Conservation (phyloP, 192 early-diverging fungal species). For the Endogone sp. region DNA sequence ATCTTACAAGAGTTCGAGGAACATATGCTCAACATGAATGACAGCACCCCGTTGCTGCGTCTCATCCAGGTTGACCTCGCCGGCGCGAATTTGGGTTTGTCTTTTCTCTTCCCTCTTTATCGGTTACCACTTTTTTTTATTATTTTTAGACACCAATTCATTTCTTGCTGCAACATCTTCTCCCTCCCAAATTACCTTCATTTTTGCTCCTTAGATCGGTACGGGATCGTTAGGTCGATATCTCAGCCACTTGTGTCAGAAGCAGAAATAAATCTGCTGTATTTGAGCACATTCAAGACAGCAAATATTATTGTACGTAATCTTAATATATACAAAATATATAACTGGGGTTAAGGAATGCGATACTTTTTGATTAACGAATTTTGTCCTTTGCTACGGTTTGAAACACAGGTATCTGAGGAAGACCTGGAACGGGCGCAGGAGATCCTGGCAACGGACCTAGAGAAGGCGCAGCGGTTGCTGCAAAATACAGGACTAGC, state of each 20-base stretch:
- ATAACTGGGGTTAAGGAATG: too few species aligned
- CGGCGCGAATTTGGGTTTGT: conserved; percentile 43
- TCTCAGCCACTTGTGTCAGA: conserved; percentile 50
- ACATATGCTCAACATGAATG: conserved; percentile 42
- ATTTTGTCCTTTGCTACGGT: background rate
- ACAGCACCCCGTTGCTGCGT: conserved; percentile 39
- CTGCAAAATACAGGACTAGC: too few species aligned
- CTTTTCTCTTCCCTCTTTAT: too few species aligned
- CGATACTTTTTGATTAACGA: background rate
- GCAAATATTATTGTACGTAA: conserved; percentile 60
- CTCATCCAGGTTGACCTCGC: conserved; percentile 66
- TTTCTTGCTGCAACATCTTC: background rate
- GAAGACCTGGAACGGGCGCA: conserved; percentile 22
- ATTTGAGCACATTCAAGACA: conserved; percentile 60
- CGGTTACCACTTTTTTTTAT: background rate
- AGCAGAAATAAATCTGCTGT: conserved; percentile 58
- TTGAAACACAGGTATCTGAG: conserved; percentile 12
- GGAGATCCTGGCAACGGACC: conserved; percentile 15
- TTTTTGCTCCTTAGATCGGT: conserved; percentile 40
- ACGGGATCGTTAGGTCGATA: conserved; percentile 67
- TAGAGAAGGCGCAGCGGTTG: conserved; percentile 14
- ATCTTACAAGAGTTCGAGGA: conserved; percentile 49
- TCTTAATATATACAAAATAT: background rate
- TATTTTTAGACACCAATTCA: background rate
- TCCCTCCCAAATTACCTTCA: too few species aligned